phyloP scores from a whole-genome alignment of 352 stramenopile genomes.

The Pythium coloratum region DNA sequence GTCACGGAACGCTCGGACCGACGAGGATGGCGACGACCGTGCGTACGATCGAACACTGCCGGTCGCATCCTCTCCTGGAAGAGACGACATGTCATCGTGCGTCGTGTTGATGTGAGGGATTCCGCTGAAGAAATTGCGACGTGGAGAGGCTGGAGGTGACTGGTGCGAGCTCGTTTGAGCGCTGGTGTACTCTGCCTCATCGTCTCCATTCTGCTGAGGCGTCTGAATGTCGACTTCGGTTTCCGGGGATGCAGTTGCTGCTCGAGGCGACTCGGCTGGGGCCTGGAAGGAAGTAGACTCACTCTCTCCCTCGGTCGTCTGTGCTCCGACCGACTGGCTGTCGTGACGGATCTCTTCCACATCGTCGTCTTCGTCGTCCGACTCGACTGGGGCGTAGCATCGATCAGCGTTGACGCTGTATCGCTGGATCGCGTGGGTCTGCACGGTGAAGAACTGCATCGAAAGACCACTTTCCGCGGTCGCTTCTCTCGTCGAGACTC shows the following conservation, averaged over 20 bases:
- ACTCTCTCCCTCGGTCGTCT: constrained; percentile 71
- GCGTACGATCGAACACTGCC: constrained; percentile 63
- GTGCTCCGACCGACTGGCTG: constrained; percentile 69
- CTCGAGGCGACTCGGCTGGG: constrained; percentile 62
- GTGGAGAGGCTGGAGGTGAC: constrained; percentile 41
- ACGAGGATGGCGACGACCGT: constrained; percentile 78
- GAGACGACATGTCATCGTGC: constrained; percentile 53
- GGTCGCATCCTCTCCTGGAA: constrained; percentile 54
- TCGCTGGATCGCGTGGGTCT: constrained; percentile 84
- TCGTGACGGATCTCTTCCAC: constrained; percentile 12
- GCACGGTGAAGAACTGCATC: constrained; percentile 82
- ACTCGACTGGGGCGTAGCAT: constrained; percentile 54
- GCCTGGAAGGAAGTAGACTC: constrained; percentile 61
- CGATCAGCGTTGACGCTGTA: constrained; percentile 67
- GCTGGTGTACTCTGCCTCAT: constrained; percentile 34
- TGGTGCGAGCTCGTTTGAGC: constrained; percentile 16
- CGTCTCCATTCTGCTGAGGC: constrained; percentile 48
- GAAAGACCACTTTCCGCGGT: constrained; percentile 41
- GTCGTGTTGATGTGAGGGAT: constrained; percentile 35
- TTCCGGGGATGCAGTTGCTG: constrained; percentile 48
- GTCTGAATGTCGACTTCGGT: constrained; percentile 65
- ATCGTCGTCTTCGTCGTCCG: constrained; percentile 47
- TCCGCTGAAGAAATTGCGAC: constrained; percentile 31
- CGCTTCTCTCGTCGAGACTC: constrained; percentile 35
- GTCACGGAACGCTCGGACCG: constrained; percentile 75